A percentile compares a stretch with the other conserved stretches of the same genome.
phyloP scores from a whole-genome alignment of 2,329 filamentous ascomycete genomes.

The Mycosphaerella arachidis region DNA sequence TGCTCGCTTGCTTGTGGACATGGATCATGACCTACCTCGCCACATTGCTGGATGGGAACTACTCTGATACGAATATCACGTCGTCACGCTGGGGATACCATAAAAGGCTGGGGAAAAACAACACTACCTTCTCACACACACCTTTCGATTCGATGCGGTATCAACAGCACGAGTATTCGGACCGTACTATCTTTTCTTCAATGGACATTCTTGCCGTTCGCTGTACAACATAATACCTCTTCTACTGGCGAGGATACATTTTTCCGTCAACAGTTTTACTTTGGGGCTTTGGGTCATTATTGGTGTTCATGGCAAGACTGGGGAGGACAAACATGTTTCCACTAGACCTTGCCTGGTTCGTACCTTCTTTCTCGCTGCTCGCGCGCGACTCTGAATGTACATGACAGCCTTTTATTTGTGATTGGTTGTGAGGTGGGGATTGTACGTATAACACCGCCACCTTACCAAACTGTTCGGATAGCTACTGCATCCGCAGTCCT shows the following conservation, averaged over 20 bases:
- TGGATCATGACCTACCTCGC: constrained; percentile 4
- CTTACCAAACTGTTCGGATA: background rate
- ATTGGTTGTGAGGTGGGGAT: background rate
- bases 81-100: constrained; percentile 4
- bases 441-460: background rate
- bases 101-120: background rate
- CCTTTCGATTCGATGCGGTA: background rate
- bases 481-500: background rate
- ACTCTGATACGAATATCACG: constrained; percentile 5
- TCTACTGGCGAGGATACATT: background rate
- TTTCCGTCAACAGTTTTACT: background rate
- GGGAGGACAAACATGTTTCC: background rate
- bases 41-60: background rate
- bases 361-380: background rate
- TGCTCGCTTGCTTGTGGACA: constrained; percentile 1
- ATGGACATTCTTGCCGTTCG: constrained; percentile 3
- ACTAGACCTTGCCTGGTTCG: background rate
- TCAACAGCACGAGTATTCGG: background rate
- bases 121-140: background rate
- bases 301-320: background rate
- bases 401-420: background rate
- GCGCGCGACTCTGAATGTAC: background rate
- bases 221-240: constrained; percentile 4
- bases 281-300: background rate
- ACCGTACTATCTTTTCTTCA: background rate